These are phyloP conservation scores for Harringtonia lauricola DNA, from an alignment of 2,329 filamentous ascomycete genomes.

Conservation along the genomic window DNA sequence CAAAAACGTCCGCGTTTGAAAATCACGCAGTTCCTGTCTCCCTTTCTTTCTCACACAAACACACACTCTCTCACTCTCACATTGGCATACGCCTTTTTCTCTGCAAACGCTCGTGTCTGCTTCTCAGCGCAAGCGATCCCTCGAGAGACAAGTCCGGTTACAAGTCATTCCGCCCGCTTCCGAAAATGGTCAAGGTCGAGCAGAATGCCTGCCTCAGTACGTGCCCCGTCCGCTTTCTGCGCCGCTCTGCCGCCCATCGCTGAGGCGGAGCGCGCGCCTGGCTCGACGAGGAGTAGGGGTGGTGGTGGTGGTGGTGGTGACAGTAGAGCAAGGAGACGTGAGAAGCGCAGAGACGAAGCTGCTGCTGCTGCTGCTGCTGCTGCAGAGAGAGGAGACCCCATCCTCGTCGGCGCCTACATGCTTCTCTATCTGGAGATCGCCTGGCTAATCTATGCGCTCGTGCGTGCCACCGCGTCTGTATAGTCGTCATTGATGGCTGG, in stretches of 20 bases:
- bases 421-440: constrained; percentile 45
- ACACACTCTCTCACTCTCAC: constrained; percentile 4
- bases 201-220: constrained; percentile 53
- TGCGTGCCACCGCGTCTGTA: constrained; percentile 20
- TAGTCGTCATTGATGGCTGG: constrained; percentile 99
- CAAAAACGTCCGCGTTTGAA: not conserved
- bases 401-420: constrained; percentile 38
- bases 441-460: constrained; percentile 47
- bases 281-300: not conserved
- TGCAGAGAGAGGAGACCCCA: constrained; percentile 27
- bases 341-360: not conserved
- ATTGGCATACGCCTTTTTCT: too few relatives aligned
- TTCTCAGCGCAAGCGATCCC: too few relatives aligned
- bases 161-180: not conserved
- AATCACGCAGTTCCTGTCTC: not conserved
- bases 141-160: too few relatives aligned
- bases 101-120: not conserved
- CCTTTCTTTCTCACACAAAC: constrained; percentile 5
- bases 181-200: constrained; percentile 40
- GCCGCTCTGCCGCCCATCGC: constrained; percentile 6
- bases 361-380: too few relatives aligned
- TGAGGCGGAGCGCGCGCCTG: constrained; percentile 4
- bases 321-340: constrained; percentile 18
- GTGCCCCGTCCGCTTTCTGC: constrained; percentile 23
- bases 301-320: not conserved